Evolutionary conservation across 495 filamentous ascomycete genomes (phyloP), one percentile per base, ranked within the genome.

Genomic region (Hypomontagnella submonticulosa): DNA sequence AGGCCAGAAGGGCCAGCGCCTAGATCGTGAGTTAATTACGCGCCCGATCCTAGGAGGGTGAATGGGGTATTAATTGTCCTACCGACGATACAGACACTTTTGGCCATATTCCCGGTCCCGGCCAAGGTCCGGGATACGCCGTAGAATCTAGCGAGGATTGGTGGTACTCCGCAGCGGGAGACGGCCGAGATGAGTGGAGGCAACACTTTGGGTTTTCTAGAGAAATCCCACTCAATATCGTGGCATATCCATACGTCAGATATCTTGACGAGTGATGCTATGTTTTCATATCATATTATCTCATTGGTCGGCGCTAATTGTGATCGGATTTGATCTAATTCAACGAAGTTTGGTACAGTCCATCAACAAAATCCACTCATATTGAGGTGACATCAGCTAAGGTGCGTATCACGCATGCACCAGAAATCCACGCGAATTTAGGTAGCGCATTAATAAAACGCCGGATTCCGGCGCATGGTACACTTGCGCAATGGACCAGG

Each of bases 1-100:
- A 97, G 85, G 3, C 92, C 92, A 16, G 90, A 87, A 1, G 92
- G 91, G 1, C 92, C 92, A 49, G 89, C 92, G 48, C 92, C 92
- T 87, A 75, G 11, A 46, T 50, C 32, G 40, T 63, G 30, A 59
- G 59, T 10, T n/a, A 54, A 9, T 36, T 16, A 8, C 13, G 18
- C 34, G 32, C 20, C 30, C 13, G 42, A 27, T 12, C 8, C 44
- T 11, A 20, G 51, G 8, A 42, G 16, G 37, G 19, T 46, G 15
- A 23, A 30, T 42, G 11, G 15, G 8, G 11, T 5, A 52, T 32
- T 34, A 6, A 4, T 9, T 47, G 13, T 56, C 59, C 55, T 68
- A 68, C 65, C 65, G 1, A 68, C 49, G 19, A 68, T 60, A 52
- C 65, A 68, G 15, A 68, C 54, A 23, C 36, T 59, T 32, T 63